Evolutionary conservation across 805 yeast genomes (phyloP), one percentile per base, ranked within the genome.

Genomic region (Metschnikowia kofuensis): DNA sequence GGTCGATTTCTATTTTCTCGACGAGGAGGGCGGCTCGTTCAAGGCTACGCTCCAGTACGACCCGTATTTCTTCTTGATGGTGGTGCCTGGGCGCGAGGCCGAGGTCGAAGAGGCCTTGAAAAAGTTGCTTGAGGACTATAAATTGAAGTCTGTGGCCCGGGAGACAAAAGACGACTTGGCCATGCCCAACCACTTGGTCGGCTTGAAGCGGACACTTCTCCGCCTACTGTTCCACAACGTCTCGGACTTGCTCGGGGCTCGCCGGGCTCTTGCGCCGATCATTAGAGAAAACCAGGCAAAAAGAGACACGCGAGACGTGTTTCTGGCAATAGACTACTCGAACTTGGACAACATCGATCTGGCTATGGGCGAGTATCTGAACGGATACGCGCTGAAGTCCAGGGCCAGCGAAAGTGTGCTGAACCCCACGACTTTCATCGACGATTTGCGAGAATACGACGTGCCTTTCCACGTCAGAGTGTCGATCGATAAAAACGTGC

Each of bases 381-480:
- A 32, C 26, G 44, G 42, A 11, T 21, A 38, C 10, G 34, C 15
- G n/a, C 28, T 35, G 16, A 47, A 50, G 28, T 6, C 47, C 6
- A 41, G 55, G 10, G 53, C 41, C 14, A 47, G 48, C 28, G 62
- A 56, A 8, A 29, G 50, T 11, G 45, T 43, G 47, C 60, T 62
- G 8, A 87, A 84, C 52, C 86, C 91, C 4, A 73, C 83, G 2
- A 82, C 82, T 34, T 75, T 75, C 42, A 79, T 94, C 13, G 84
- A 83, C 47, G 98, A 92, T 59, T 79, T 94, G 31, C 76, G 92
- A 56, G 99, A 94, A 65, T 90, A 88, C 57, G 99, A 94, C 64
- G 98, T 94, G 4, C 99, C 99, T 0, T 94, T 88, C 60, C 96
- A 91, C 63, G 97, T 91, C 2, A 79, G 99, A 52, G 97, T 94